Base-by-base conservation (phyloP, 1,284 basidiomycete species). In the Wallemia hederae region DNA sequence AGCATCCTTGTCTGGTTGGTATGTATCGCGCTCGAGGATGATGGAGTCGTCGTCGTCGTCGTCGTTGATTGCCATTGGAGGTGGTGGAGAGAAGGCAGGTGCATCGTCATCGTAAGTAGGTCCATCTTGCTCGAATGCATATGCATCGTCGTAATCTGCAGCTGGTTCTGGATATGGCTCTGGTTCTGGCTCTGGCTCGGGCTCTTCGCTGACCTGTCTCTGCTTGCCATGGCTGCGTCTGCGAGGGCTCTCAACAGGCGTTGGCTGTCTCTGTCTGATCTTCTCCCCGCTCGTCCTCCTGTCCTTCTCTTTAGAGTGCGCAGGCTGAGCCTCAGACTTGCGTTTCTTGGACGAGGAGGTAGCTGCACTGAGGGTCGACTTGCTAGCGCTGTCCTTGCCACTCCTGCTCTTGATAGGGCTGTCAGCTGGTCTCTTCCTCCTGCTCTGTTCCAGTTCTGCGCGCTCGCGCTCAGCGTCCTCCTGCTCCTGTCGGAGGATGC, bases 81-180 rank as follows among this genome's bases (percentile, higher is more conserved):
- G 59, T 5, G 39, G 55, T 3, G 59, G 49, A 14, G 59, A 58
- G 22, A 34, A 27, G 11, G 31, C 28, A 61, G 7, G 17, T 31
- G 7, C 7, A 7, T 31, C 7, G 29, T 31, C 29, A 17, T 31
- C 7, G 7, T 31, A 17, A 31, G 7, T 17, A 31, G 17, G 29
- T 31, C 17, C 7, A 7, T 31, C 29, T 7, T 7, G 29, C 17
- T 31, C 81, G 1, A 85, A 73, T 28, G 84, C 85, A 22, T 80
- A 74, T 7, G 66, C 66, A 62, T 66, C 64, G 19, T 59, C 58
- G n/a, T 62, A 60, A 24, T 63, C 62, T 33, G 33, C 55, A 26
- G 57, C 31, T n/a, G n/a, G n/a, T n/a, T n/a, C n/a, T n/a, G n/a
- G n/a, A n/a, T n/a, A n/a, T n/a, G n/a, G n/a, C n/a, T n/a, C n/a